Conservation (phyloP, 768 basidiomycete species). For the Mrakia hoshinonis region DNA sequence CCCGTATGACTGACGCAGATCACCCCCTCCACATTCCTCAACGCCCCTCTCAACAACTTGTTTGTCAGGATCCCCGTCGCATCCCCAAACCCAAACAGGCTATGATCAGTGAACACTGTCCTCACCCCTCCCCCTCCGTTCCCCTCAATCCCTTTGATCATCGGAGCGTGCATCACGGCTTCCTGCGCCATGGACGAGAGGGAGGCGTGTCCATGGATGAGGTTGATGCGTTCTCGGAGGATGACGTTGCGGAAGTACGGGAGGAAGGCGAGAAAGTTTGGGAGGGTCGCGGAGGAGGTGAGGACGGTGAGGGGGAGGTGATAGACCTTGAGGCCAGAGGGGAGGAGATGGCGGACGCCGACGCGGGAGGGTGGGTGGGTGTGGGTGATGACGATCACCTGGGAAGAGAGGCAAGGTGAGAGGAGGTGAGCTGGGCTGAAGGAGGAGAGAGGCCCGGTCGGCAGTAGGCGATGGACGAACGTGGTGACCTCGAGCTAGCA, state of each 20-base stretch:
- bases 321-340: conserved; percentile 75
- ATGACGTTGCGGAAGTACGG: conserved; percentile 87
- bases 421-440: too few species aligned
- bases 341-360: conserved; percentile 80
- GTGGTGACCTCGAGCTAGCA: conserved; percentile 68
- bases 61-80: conserved; percentile 96
- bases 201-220: conserved; percentile 87
- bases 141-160: conserved; percentile 49
- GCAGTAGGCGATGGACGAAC: not conserved
- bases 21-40: conserved; percentile 84
- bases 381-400: conserved; percentile 95
- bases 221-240: conserved; percentile 69
- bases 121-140: conserved; percentile 45
- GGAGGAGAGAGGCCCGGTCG: not conserved
- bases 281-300: conserved; percentile 86
- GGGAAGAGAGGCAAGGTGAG: not conserved
- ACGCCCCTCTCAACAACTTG: conserved; percentile 75
- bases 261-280: conserved; percentile 83
- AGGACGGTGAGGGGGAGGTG: conserved; percentile 74
- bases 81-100: conserved; percentile 91
- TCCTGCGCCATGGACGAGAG: conserved; percentile 87
- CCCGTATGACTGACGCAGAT: conserved; percentile 97
- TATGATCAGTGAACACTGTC: conserved; percentile 94
- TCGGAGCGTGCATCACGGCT: conserved; percentile 76
- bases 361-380: conserved; percentile 75